phyloP scores from a whole-genome alignment of 371 early-diverging fungal genomes.

The Circinella minor region DNA sequence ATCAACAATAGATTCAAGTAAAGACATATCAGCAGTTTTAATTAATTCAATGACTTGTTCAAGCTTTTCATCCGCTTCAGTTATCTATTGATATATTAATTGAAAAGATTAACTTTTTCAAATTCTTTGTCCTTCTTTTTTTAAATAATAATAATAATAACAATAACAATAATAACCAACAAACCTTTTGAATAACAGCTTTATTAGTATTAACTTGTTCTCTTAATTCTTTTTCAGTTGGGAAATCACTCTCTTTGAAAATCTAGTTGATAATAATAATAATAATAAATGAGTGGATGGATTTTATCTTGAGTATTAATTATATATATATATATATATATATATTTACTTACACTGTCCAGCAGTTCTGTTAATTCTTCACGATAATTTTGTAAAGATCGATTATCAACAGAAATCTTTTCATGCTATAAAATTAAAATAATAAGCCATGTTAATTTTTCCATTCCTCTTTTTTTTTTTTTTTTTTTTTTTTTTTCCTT shows the following conservation, averaged over 20 bases:
- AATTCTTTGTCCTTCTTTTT: too few species aligned
- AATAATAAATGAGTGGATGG: too few species aligned
- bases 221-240: constrained; percentile 15
- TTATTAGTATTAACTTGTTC: constrained; percentile 11
- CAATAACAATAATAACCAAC: neutral
- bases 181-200: constrained; percentile 17
- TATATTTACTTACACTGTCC: constrained; percentile 31
- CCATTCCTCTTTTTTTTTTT: neutral
- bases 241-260: constrained; percentile 17
- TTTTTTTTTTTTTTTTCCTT: too few species aligned
- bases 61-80: constrained; percentile 22
- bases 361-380: constrained; percentile 43
- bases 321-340: neutral
- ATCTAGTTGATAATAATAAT: constrained; percentile 10
- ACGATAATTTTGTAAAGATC: constrained; percentile 47
- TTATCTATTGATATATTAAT: neutral
- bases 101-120: neutral
- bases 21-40: constrained; percentile 31
- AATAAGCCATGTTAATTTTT: neutral
- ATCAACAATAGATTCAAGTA: constrained; percentile 51
- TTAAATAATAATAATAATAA: too few species aligned
- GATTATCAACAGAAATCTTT: constrained; percentile 45
- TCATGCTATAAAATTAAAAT: constrained; percentile 30
- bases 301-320: too few species aligned
- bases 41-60: constrained; percentile 38